These are phyloP conservation scores for Agaricus sinodeliciosus DNA, from an alignment of 768 basidiomycete genomes.

Conservation along the genomic window DNA sequence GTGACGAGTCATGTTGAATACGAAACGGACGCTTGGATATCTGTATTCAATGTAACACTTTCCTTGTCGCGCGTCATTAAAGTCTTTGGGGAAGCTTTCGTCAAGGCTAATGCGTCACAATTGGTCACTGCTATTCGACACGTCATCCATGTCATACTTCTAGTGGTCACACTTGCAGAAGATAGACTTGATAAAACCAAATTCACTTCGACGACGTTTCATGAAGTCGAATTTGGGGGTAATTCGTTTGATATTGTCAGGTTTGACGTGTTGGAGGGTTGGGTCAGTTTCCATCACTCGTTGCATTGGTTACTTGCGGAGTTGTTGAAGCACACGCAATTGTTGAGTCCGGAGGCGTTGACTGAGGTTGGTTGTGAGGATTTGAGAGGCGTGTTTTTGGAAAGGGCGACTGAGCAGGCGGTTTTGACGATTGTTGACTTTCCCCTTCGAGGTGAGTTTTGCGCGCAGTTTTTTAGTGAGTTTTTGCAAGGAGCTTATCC, in stretches of 20 bases:
- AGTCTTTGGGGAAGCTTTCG: conserved; percentile 76
- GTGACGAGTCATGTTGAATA: conserved; percentile 85
- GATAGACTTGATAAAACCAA: conserved; percentile 61
- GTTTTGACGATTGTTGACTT: conserved; percentile 80
- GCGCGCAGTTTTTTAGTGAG: not conserved
- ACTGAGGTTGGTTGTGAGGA: conserved; percentile 43
- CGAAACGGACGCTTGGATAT: conserved; percentile 96
- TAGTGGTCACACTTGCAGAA: conserved; percentile 63
- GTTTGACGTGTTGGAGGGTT: conserved; percentile 74
- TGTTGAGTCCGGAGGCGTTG: conserved; percentile 52
- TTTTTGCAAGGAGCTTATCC: not conserved
- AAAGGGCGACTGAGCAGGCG: conserved; percentile 57
- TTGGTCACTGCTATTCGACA: conserved; percentile 5
- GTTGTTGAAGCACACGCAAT: conserved; percentile 74
- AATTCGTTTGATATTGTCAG: conserved; percentile 54
- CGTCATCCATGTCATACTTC: conserved; percentile 55
- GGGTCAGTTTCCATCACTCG: conserved; percentile 92
- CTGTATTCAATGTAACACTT: conserved; percentile 91
- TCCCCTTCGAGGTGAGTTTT: conserved; percentile 71
- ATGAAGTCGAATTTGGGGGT: conserved; percentile 61
- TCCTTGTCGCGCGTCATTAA: conserved; percentile 86
- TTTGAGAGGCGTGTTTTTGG: conserved; percentile 54
- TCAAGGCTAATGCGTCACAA: conserved; percentile 4
- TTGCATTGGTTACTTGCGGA: conserved; percentile 88
- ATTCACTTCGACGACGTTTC: conserved; percentile 56